These are phyloP conservation scores for Porogramme epimiltina DNA, from an alignment of 1,284 basidiomycete genomes.

Conservation along the genomic window DNA sequence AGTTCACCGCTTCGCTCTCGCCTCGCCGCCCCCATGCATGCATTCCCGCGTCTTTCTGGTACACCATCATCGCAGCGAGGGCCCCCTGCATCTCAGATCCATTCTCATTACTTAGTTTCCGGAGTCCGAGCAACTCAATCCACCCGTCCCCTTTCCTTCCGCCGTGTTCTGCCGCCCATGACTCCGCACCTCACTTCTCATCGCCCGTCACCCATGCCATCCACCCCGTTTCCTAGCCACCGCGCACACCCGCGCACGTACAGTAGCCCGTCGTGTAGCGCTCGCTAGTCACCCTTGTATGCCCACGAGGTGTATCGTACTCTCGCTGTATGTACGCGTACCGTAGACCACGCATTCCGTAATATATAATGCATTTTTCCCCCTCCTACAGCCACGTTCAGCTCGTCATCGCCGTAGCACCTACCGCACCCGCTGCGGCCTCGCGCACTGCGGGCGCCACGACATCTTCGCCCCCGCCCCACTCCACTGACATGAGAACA, in stretches of 20 bases:
- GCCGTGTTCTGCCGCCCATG: neutral
- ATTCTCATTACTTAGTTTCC: conserved; percentile 4
- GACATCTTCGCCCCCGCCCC: too few species aligned
- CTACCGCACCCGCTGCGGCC: too few species aligned
- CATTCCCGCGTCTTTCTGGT: neutral
- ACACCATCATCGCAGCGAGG: neutral
- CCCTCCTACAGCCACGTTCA: too few species aligned
- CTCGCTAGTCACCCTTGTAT: conserved; percentile 1
- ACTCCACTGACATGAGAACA: too few species aligned
- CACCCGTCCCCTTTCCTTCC: too few species aligned
- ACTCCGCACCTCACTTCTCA: neutral
- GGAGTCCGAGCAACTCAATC: too few species aligned
- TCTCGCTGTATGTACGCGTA: conserved; percentile 21
- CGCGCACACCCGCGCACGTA: too few species aligned
- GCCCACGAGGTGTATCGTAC: conserved; percentile 7
- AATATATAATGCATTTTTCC: conserved; percentile 17
- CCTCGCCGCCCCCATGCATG: conserved; percentile 5
- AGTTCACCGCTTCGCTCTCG: neutral
- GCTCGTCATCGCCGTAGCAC: too few species aligned
- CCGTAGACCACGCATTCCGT: conserved; percentile 15
- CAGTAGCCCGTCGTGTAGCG: neutral
- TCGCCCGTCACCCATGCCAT: neutral
- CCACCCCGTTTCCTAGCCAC: neutral
- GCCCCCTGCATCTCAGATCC: neutral
- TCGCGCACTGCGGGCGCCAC: too few species aligned